Base-by-base conservation (phyloP, 176 grass and related monocot species). In the Phoenix roebelenii region DNA sequence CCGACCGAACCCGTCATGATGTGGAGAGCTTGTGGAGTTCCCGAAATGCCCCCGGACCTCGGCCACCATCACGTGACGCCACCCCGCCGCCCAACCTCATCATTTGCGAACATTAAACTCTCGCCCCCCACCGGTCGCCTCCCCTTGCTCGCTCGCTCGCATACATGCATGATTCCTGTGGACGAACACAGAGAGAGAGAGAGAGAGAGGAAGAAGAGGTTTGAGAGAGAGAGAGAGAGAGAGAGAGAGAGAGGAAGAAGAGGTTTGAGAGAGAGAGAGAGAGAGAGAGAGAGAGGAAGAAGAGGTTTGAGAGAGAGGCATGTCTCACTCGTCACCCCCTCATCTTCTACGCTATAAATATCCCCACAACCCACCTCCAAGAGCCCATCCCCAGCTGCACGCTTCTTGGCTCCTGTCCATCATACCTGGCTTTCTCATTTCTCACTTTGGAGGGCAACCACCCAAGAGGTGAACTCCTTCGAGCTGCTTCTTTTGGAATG, bases 51-150 rank as follows among this genome's bases (percentile, higher is more conserved):
- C 49, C 20, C 7, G 7, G 35, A 44, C 10, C 0, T 16, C 12
- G 14, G 23, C 22, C 65, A 77, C 73, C 83, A 23, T 76, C 82
- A 95, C 83, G 86, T 87, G 86, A 84, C 74, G 72, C 63, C 80
- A 80, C 58, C 57, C 49, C 52, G 35, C 35, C 35, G 35, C 68
- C 82, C 55, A 51, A 70, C 79, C 82, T 76, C 82, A 81, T 82
- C 74, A 89, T 87, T 84, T 80, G 89, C 54, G 66, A 84, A 71
- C 89, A 87, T 93, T 93, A 81, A 93, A 57, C 10, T 64, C 72
- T n/a, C 59, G 15, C 44, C 63, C 69, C 32, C 60, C 51, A 28
- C 68, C 60, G 24, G 51, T 23, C 58, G 50, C 29, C 60, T 29
- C 22, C 9, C 22, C 56, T 39, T n/a, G 20, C 12, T 59, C 32